Conservation (phyloP, 2,329 filamentous ascomycete species). For the Bertia moriformis region DNA sequence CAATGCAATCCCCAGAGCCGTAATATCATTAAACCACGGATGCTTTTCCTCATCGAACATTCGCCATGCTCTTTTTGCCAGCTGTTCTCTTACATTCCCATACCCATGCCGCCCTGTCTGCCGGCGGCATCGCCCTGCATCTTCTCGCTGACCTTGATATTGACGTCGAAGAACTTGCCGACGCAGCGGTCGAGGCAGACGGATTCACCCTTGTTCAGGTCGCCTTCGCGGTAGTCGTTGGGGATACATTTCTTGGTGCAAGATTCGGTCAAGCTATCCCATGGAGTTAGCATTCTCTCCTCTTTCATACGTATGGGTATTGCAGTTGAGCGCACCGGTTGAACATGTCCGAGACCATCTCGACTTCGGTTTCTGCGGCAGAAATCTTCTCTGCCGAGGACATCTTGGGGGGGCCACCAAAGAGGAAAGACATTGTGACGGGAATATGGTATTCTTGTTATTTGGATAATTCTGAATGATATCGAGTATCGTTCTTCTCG, state of each 20-base stretch:
- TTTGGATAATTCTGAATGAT: no score
- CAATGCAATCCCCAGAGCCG: neutral
- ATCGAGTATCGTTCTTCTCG: no score
- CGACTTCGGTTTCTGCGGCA: conserved; percentile 90
- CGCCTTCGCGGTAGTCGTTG: conserved; percentile 79
- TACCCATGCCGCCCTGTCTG: neutral
- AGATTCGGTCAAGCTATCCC: conserved; percentile 65
- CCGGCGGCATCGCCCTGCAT: conserved; percentile 60
- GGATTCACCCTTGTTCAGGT: conserved; percentile 96
- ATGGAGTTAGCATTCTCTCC: no score
- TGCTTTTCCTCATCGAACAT: no score
- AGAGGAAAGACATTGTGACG: conserved; percentile 58
- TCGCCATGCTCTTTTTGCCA: no score
- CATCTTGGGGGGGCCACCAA: conserved; percentile 65
- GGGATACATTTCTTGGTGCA: conserved; percentile 93
- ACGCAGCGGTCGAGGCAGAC: conserved; percentile 97
- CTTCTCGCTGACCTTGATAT: conserved; percentile 92
- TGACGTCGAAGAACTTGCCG: conserved; percentile 96
- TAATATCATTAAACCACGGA: no score
- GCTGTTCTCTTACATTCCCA: neutral
- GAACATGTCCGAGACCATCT: conserved; percentile 96
- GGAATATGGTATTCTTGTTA: no score
- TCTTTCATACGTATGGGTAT: no score
- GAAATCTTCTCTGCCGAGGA: conserved; percentile 95
- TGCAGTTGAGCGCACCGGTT: conserved; percentile 52